A percentile compares a stretch with the other conserved stretches of the same genome.
Evolutionary conservation across 2,329 filamentous ascomycete genomes (phyloP).

Genomic region (Aspergillus melleus): DNA sequence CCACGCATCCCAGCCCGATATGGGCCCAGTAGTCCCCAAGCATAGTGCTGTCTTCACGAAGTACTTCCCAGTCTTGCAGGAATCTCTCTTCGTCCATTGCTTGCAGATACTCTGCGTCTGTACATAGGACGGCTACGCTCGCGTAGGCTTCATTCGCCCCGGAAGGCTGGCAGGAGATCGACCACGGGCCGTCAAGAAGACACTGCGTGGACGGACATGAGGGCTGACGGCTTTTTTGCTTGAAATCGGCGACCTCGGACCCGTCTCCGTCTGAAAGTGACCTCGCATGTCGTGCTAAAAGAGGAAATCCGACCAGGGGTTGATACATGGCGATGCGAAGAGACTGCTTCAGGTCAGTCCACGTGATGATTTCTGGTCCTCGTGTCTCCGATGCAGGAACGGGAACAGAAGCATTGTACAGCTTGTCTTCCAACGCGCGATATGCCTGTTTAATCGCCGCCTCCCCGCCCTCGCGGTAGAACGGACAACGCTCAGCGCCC

Average conservation of each 20-base stretch:
- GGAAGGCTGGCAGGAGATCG: constrained; percentile 25
- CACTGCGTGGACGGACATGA: constrained; percentile 31
- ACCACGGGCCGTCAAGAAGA: constrained; percentile 32
- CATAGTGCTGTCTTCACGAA: constrained; percentile 25
- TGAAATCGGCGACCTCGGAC: constrained; percentile 30
- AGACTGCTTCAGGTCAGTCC: constrained; percentile 34
- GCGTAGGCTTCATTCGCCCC: constrained; percentile 30
- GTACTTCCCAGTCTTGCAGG: constrained; percentile 20
- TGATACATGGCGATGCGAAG: constrained; percentile 35
- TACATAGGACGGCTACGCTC: constrained; percentile 32
- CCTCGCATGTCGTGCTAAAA: constrained; percentile 27
- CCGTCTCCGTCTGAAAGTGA: constrained; percentile 29
- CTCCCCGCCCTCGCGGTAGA: constrained; percentile 29
- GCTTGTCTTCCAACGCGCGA: constrained; percentile 21
- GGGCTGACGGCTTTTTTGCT: constrained; percentile 25
- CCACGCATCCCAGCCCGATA: constrained; percentile 36
- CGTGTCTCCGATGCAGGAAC: constrained; percentile 28
- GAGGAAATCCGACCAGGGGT: constrained; percentile 28
- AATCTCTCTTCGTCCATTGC: constrained; percentile 21
- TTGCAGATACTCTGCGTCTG: constrained; percentile 29
- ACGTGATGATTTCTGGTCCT: constrained; percentile 38
- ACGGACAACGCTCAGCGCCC: constrained; percentile 30
- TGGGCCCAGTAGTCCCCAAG: constrained; percentile 42
- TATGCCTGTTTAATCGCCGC: constrained; percentile 29
- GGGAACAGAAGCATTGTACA: constrained; percentile 30